Evolutionary conservation across 2,329 filamentous ascomycete genomes (phyloP).

Genomic region (Colletotrichum godetiae): DNA sequence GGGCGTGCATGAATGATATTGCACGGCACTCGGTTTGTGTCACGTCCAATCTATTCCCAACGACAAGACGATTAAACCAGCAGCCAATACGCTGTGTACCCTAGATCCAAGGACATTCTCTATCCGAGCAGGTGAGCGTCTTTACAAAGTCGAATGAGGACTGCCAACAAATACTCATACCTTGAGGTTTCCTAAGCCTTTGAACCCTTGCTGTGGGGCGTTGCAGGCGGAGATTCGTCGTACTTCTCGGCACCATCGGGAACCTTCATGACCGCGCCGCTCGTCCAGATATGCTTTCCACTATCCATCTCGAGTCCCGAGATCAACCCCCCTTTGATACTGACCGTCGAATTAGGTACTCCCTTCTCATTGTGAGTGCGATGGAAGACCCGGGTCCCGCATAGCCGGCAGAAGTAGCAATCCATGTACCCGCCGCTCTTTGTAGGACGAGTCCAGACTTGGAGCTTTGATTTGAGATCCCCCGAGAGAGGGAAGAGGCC

Average conservation of each 20-base stretch:
- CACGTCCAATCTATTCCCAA: not conserved
- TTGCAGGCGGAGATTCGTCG: conserved; percentile 22
- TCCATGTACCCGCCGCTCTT: conserved; percentile 54
- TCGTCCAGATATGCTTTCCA: conserved; percentile 58
- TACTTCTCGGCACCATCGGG: conserved; percentile 44
- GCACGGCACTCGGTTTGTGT: not conserved
- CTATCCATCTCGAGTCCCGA: conserved; percentile 52
- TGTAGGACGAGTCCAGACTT: conserved; percentile 51
- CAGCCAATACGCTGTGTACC: not conserved
- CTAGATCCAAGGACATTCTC: not conserved
- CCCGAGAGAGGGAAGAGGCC: conserved; percentile 53
- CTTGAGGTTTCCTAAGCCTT: not conserved
- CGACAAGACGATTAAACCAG: not conserved
- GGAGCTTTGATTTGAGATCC: conserved; percentile 45
- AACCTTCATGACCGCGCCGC: conserved; percentile 56
- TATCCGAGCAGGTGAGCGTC: not conserved
- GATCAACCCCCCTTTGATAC: conserved; percentile 59
- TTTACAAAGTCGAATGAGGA: not conserved
- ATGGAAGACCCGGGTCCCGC: conserved; percentile 61
- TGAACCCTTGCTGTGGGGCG: not conserved
- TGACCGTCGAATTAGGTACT: conserved; percentile 48
- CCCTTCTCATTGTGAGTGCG: conserved; percentile 52
- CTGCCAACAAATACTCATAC: not conserved
- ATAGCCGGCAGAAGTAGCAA: conserved; percentile 55
- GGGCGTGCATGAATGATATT: too few relatives aligned